phyloP scores from a whole-genome alignment of 2,329 filamentous ascomycete species.

The Tympanopsis confertula region DNA sequence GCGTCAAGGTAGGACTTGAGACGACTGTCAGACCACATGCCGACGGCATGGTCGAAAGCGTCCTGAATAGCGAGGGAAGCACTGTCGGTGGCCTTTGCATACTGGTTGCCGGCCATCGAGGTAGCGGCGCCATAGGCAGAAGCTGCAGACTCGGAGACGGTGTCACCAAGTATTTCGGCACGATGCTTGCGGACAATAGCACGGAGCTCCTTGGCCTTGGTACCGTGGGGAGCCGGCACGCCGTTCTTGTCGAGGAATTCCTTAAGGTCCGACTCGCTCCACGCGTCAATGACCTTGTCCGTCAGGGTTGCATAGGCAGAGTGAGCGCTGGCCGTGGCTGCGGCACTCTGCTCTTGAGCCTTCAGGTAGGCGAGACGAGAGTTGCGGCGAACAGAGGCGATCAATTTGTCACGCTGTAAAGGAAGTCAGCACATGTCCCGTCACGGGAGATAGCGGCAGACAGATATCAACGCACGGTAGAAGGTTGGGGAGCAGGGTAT shows the following conservation, averaged over 20 bases:
- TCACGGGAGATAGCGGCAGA: neutral
- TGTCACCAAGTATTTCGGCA: slow-evolving; percentile 59
- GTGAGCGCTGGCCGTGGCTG: slow-evolving; percentile 52
- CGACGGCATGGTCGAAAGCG: slow-evolving; percentile 51
- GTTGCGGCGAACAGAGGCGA: slow-evolving; percentile 83
- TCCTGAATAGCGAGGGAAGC: slow-evolving; percentile 50
- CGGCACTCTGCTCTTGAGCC: slow-evolving; percentile 45
- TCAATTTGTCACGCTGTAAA: slow-evolving; percentile 64
- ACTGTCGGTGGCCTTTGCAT: slow-evolving; percentile 63
- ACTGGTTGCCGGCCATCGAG: slow-evolving; percentile 64
- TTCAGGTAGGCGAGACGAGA: slow-evolving; percentile 67
- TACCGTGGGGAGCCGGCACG: slow-evolving; percentile 82
- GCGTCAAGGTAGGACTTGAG: slow-evolving; percentile 71
- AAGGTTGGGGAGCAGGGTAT: slow-evolving; percentile 73
- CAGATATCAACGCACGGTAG: slow-evolving; percentile 27
- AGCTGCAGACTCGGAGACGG: slow-evolving; percentile 39
- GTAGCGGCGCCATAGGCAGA: slow-evolving; percentile 62
- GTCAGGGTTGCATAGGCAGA: slow-evolving; percentile 64
- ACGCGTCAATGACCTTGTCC: slow-evolving; percentile 76
- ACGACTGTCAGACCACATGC: slow-evolving; percentile 62
- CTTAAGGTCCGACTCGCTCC: slow-evolving; percentile 83
- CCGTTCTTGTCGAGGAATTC: slow-evolving; percentile 85
- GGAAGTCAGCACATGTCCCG: slow-evolving; percentile 7
- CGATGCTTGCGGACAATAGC: slow-evolving; percentile 83
- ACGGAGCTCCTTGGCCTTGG: slow-evolving; percentile 77